Percentiles rank a stretch among this genome's conserved stretches.
Evolutionary conservation across 2,329 filamentous ascomycete species (phyloP).

Genomic region (Ophiostoma fasciatum): DNA sequence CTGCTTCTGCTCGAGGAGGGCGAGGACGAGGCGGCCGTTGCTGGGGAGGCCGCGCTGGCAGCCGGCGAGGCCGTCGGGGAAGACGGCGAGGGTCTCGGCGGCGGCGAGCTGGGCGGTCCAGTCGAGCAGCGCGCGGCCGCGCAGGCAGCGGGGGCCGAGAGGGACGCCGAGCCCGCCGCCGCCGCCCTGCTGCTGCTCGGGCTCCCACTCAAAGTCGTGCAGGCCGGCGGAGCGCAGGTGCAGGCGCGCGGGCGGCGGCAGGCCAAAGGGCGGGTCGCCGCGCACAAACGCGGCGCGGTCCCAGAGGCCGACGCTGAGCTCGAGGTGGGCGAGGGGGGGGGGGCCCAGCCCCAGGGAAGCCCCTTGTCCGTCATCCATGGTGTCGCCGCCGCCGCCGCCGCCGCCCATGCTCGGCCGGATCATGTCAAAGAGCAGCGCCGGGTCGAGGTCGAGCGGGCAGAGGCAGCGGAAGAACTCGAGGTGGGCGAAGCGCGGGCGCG

Average conservation of each 20-base stretch:
- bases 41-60: no score
- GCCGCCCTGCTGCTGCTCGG: no score
- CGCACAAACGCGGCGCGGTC: background rate
- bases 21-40: no score
- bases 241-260: background rate
- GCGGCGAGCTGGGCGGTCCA: slow-evolving; percentile 9
- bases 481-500: background rate
- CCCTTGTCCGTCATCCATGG: no score
- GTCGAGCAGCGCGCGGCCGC: slow-evolving; percentile 4
- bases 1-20: no score
- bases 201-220: slow-evolving; percentile 6
- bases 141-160: background rate
- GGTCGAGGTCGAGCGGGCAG: background rate
- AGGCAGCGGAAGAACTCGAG: slow-evolving; percentile 9
- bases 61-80: no score
- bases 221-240: slow-evolving; percentile 9
- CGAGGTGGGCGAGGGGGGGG: slow-evolving; percentile 6
- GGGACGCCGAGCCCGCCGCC: background rate
- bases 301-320: slow-evolving; percentile 2
- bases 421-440: slow-evolving; percentile 1
- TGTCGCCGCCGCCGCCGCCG: no score
- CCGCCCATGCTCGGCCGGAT: slow-evolving; percentile 2
- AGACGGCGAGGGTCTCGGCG: slow-evolving; percentile 6
- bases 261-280: background rate
- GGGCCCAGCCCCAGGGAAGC: background rate